Conservation (phyloP, 352 stramenopile genomes). For the Pythium brachiatum region DNA sequence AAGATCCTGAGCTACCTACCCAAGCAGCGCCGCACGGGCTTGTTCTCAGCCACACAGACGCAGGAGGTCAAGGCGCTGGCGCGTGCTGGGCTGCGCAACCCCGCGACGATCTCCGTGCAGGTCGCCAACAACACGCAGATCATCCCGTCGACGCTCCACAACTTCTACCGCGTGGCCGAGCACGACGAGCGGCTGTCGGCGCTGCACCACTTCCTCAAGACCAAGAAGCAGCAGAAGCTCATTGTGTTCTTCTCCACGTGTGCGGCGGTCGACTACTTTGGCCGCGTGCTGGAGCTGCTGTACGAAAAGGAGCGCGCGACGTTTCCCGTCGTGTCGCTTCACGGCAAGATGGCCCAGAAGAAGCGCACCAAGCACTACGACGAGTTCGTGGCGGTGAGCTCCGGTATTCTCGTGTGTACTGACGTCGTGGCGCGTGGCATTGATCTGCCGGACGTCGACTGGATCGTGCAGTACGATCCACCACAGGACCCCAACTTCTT, state of each 20-base stretch:
- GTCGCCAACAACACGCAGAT: conserved; percentile 87
- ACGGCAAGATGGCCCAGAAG: conserved; percentile 95
- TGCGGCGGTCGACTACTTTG: conserved; percentile 98
- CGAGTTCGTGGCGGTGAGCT: conserved; percentile 46
- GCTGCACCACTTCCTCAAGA: conserved; percentile 92
- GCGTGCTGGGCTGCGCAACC: conserved; percentile 97
- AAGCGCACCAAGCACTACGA: conserved; percentile 84
- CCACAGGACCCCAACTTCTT: conserved; percentile 98
- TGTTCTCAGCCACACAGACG: conserved; percentile 91
- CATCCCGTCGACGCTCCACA: conserved; percentile 78
- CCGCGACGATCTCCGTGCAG: conserved; percentile 96
- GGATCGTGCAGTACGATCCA: conserved; percentile 99
- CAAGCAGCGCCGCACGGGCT: conserved; percentile 95
- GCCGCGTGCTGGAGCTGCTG: conserved; percentile 83
- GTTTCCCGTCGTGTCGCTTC: conserved; percentile 73
- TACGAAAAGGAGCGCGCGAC: conserved; percentile 30
- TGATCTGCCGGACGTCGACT: conserved; percentile 98
- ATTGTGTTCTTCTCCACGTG: conserved; percentile 99
- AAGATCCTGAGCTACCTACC: conserved; percentile 94
- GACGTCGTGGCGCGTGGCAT: conserved; percentile 98
- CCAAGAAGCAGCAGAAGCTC: conserved; percentile 86
- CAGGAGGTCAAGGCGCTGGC: conserved; percentile 96
- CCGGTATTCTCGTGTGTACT: conserved; percentile 95
- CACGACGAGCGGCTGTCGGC: conserved; percentile 94
- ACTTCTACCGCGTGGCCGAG: conserved; percentile 94